Evolutionary conservation across 495 filamentous ascomycete genomes (phyloP), one percentile per base, ranked within the genome.

Genomic region (Achaetomiella virescens): DNA sequence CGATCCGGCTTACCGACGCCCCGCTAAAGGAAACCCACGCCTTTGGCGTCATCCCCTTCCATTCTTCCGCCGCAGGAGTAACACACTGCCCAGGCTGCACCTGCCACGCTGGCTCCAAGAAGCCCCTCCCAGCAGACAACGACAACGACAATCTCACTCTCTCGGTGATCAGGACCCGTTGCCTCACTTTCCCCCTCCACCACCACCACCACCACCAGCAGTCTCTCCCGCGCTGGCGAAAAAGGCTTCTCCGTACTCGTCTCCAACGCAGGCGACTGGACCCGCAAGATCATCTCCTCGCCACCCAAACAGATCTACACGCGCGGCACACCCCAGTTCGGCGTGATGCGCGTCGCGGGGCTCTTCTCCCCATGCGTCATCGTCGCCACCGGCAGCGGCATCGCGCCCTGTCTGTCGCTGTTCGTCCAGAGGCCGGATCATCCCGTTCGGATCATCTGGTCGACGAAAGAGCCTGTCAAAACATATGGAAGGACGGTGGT

Each of bases 181-280:
- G 7, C 52, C 52, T 45, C 41, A 36, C 27, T n/a, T n/a, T n/a
- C n/a, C 67, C 24, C 63, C 62, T 14, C 75, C 75, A 0, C 68
- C 85, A 40, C 72, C 67, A 7, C 81, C 87, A 70, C n/a, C 84
- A 80, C 77, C 82, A 85, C 66, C 72, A 77, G 4, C 84, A 85
- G 59, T 78, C 84, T 89, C 59, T 76, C 81, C 29, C 72, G 74
- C 58, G 71, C 66, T 29, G 71, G 72, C 45, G 70, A 73, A 51
- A 68, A 70, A n/a, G 84, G 82, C 17, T 90, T 87, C 68, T 89
- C 84, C 17, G 73, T 87, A 50, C 72, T 93, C 41, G 73, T 92
- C 43, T 89, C 86, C 56, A 84, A 87, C 63, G 89, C 88, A 1
- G 89, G 89, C n/a, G 88, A 92, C 75, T 95, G 88, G 87, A 95